A percentile compares a stretch with the other conserved stretches of the same genome.
Conservation (phyloP, 345 rosid genomes). For the Excoecaria cochinchinensis region DNA sequence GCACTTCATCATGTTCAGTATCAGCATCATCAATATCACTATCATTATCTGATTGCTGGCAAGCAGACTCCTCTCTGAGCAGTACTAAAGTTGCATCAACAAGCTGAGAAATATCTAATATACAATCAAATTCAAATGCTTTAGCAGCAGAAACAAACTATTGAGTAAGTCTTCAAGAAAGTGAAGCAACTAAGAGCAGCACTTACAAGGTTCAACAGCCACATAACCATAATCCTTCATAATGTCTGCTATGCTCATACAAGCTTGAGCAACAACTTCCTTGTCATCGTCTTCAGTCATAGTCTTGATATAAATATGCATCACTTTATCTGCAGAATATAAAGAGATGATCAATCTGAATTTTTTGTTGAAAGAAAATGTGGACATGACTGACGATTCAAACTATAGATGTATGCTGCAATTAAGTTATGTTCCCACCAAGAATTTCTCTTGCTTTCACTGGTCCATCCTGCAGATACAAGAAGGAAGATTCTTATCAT, state of each 20-base stretch:
- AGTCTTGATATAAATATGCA: constrained; percentile 70
- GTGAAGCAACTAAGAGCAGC: constrained; percentile 11
- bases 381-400: neutral
- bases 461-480: constrained; percentile 63
- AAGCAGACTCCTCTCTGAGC: constrained; percentile 85
- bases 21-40: constrained; percentile 83
- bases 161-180: neutral
- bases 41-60: constrained; percentile 73
- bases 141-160: constrained; percentile 7
- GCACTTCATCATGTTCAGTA: constrained; percentile 83
- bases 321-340: constrained; percentile 61
- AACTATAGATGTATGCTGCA: constrained; percentile 5
- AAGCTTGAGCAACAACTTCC: constrained; percentile 97
- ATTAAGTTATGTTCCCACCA: constrained; percentile 43
- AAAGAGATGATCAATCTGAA: constrained; percentile 22
- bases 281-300: constrained; percentile 95
- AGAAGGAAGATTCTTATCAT: constrained; percentile 14
- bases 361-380: constrained; percentile 15
- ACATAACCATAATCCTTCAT: constrained; percentile 76
- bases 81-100: constrained; percentile 71
- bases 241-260: constrained; percentile 81
- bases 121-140: constrained; percentile 7
- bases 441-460: constrained; percentile 70
- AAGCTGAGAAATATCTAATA: constrained; percentile 72
- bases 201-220: constrained; percentile 87